phyloP scores from a whole-genome alignment of 2,329 filamentous ascomycete species.

The Phaeophleospora eucalypticola region DNA sequence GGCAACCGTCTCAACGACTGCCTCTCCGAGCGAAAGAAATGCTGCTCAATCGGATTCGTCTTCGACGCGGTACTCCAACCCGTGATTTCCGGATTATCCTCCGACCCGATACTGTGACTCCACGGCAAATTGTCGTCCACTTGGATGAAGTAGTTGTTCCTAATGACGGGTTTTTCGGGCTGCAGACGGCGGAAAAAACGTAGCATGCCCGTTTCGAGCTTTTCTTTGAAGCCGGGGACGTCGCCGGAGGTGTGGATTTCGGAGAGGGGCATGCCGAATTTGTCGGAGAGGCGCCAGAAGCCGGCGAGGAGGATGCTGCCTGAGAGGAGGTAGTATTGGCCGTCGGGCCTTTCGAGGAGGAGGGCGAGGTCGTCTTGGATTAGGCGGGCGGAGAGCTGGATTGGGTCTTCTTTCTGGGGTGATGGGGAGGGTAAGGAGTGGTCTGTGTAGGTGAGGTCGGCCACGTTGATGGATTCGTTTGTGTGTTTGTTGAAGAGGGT shows the following conservation, averaged over 20 bases:
- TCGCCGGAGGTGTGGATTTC: conserved; percentile 76
- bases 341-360: conserved; percentile 72
- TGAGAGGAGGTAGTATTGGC: conserved; percentile 75
- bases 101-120: conserved; percentile 70
- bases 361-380: conserved; percentile 79
- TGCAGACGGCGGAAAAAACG: conserved; percentile 72
- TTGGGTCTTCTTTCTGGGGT: conserved; percentile 61
- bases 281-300: conserved; percentile 79
- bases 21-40: conserved; percentile 72
- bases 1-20: conserved; percentile 62
- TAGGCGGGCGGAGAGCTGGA: conserved; percentile 67
- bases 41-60: conserved; percentile 66
- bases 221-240: conserved; percentile 67
- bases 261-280: conserved; percentile 71
- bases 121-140: conserved; percentile 74
- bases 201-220: conserved; percentile 72
- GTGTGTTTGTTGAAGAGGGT: conserved; percentile 70
- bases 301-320: conserved; percentile 72
- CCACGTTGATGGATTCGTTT: conserved; percentile 61
- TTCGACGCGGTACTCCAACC: conserved; percentile 71
- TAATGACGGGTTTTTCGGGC: conserved; percentile 61
- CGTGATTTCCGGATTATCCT: conserved; percentile 55
- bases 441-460: conserved; percentile 49
- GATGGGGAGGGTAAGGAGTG: conserved; percentile 15
- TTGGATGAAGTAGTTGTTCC: conserved; percentile 87